Evolutionary conservation across 257 asterid species (phyloP).

Genomic region (Perilla frutescens): DNA sequence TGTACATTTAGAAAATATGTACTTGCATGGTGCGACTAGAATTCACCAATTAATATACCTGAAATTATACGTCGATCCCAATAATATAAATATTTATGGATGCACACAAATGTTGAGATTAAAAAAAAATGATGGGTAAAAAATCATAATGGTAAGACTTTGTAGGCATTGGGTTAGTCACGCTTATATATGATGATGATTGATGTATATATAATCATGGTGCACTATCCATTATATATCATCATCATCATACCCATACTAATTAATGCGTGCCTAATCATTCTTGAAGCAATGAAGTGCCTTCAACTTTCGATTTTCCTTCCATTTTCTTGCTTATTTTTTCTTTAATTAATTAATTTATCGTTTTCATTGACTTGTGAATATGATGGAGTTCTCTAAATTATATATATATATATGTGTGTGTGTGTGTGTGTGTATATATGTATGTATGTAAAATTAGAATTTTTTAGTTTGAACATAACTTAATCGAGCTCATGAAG

Average conservation of each 20-base stretch:
- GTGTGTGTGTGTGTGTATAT: too few species aligned
- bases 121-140: constrained; percentile 22
- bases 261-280: constrained; percentile 44
- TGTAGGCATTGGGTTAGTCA: constrained; percentile 34
- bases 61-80: background rate
- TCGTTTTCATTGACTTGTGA: background rate
- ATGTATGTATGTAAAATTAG: too few species aligned
- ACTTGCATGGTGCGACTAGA: constrained; percentile 12
- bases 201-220: constrained; percentile 22
- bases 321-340: background rate
- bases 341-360: background rate
- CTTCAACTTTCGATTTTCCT: background rate
- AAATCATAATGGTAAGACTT: constrained; percentile 40
- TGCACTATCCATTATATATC: constrained; percentile 39
- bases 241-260: constrained; percentile 36
- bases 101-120: constrained; percentile 10
- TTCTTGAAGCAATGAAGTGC: constrained; percentile 1
- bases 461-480: too few species aligned
- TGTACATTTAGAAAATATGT: background rate
- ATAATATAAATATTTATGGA: background rate
- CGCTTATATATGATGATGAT: constrained; percentile 41
- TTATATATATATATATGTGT: too few species aligned
- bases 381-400: too few species aligned
- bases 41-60: background rate
- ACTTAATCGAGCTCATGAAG: too few species aligned